These are phyloP conservation scores for Botryosphaeria dothidea DNA, from an alignment of 2,329 filamentous ascomycete species.

Conservation along the genomic window DNA sequence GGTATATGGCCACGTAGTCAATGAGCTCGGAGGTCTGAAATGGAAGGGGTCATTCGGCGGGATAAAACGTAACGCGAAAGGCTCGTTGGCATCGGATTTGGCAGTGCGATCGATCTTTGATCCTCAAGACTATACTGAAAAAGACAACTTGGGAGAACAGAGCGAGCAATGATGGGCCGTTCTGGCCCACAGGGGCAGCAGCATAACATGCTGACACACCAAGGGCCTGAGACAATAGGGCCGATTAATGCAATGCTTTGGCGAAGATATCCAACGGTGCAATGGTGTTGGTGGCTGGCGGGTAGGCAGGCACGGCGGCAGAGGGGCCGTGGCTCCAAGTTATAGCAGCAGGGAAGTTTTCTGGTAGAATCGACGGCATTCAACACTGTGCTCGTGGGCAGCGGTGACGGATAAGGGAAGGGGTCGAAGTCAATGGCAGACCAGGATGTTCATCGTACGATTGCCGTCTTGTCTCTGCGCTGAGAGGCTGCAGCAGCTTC, in stretches of 20 bases:
- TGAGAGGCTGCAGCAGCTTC: background rate
- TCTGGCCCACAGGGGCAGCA: background rate
- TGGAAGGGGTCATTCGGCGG: background rate
- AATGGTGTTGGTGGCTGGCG: background rate
- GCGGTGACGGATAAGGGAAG: background rate
- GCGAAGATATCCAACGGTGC: background rate
- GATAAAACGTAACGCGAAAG: background rate
- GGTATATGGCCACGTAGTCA: background rate
- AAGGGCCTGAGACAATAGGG: background rate
- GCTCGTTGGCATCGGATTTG: background rate
- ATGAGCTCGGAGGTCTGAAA: background rate
- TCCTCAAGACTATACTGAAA: conserved; percentile 6
- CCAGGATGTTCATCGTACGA: conserved; percentile 11
- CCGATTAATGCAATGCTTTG: background rate
- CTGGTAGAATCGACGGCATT: background rate
- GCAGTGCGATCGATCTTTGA: conserved; percentile 4
- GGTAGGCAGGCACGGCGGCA: background rate
- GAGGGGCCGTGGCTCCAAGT: too few relatives aligned
- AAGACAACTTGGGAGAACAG: background rate
- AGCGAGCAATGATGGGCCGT: background rate
- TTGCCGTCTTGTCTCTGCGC: background rate
- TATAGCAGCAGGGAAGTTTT: background rate
- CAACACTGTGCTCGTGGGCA: background rate
- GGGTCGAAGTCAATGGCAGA: background rate
- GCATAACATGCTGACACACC: background rate